Conservation (phyloP, 2,329 filamentous ascomycete species). For the Sporothrix protearum region DNA sequence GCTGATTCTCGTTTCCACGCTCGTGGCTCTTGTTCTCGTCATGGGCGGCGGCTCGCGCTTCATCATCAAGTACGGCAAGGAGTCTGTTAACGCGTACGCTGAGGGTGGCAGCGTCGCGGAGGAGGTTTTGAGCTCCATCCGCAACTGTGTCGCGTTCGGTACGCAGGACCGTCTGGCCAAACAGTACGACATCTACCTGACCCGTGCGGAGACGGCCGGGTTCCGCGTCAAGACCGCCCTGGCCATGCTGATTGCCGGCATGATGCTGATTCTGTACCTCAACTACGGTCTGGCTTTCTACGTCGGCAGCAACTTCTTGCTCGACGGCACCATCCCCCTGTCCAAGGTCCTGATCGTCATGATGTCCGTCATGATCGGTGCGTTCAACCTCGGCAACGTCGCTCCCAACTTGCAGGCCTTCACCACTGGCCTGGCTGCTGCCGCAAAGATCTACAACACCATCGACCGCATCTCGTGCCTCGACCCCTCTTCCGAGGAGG, state of each 20-base stretch:
- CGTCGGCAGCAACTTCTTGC: conserved; percentile 74
- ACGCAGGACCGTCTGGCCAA: conserved; percentile 88
- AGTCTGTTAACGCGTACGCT: conserved; percentile 74
- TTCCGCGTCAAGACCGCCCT: conserved; percentile 70
- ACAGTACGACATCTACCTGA: conserved; percentile 76
- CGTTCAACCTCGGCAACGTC: conserved; percentile 85
- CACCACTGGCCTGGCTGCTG: conserved; percentile 75
- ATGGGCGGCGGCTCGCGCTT: conserved; percentile 72
- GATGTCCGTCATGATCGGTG: conserved; percentile 88
- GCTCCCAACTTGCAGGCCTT: conserved; percentile 85
- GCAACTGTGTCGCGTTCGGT: conserved; percentile 88
- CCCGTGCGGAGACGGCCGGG: conserved; percentile 70
- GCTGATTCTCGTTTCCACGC: conserved; percentile 76
- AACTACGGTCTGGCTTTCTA: conserved; percentile 88
- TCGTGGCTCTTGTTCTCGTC: conserved; percentile 72
- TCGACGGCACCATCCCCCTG: conserved; percentile 62
- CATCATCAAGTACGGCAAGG: conserved; percentile 77
- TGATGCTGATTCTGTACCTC: conserved; percentile 81
- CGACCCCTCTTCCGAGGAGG: conserved; percentile 67
- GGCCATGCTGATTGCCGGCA: conserved; percentile 73
- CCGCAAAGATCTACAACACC: conserved; percentile 86
- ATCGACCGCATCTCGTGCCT: conserved; percentile 86
- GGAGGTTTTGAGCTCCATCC: conserved; percentile 89
- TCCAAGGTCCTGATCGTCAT: conserved; percentile 77
- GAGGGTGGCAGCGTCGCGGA: conserved; percentile 84